Base-by-base conservation (phyloP, 768 basidiomycete genomes). In the Boletus pseudopeckii region DNA sequence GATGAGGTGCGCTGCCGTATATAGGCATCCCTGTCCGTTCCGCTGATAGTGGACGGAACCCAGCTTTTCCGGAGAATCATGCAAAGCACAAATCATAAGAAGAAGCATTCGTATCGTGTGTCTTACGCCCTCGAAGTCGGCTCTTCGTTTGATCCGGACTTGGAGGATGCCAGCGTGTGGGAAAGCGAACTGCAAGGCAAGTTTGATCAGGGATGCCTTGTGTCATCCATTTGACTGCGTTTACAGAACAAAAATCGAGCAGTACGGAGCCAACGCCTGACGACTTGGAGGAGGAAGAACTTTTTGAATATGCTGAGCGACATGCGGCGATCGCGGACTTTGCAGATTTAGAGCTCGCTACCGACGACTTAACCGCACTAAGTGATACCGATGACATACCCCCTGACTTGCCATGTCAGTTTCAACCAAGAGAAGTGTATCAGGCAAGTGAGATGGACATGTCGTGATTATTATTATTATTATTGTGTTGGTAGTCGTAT, bases 91-190 rank as follows among this genome's bases (percentile, higher is more conserved):
- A 76, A 74, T 32, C 72, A 76, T 11, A 83, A 78, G 60, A 65
- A 71, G 17, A 72, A 65, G 3, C 80, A 88, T 62, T 67, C 75
- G 2, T 88, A 84, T 59, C 77, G 80, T 9, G 64, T 86, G 3
- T 88, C 86, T 2, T 90, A 85, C 55, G 77, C 80, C 26, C 64
- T 72, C 17, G 86, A 88, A 53, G 86, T 90, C 4, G 88, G 88
- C 6, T 87, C 86, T 15, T 89, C 88, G 1, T 81, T 88, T 53
- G 88, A 90, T 64, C 88, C 88, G 5, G 81, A 82, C 64, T 70
- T 88, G 62, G 85, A 90, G 33, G 85, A 88, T 52, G 66, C 80
- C 5, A 70, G 60, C 20, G 62, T 66, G n/a, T 88, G 85, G 86
- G 86, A 88, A 65, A 60, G 69, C 28, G 81, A 81, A 42, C 62